Base-by-base conservation (phyloP, 2,329 filamentous ascomycete species). In the Epichloe bromicola region DNA sequence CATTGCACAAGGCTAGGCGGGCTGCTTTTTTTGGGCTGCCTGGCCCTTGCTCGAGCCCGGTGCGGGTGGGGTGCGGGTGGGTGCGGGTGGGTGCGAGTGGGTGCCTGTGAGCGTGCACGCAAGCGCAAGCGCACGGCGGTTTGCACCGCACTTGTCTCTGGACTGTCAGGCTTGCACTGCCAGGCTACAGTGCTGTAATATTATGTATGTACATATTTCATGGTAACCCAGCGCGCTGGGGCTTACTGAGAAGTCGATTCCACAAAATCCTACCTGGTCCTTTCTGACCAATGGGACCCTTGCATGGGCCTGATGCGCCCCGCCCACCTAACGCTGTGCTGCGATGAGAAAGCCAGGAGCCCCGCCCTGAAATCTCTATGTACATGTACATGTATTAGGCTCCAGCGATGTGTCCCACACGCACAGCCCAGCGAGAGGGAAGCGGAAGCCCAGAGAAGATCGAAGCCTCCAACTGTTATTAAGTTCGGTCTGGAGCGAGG, bases 251-350 rank as follows among this genome's bases (percentile, higher is more conserved):
- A 37, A 36, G 15, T n/a, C 6, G 47, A 49, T 34, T 49, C n/a
- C 47, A 12, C 17, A 43, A 15, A 26, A 20, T 40, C 30, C 45
- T 33, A 39, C 45, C 8, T 3, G 2, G n/a, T 15, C 15, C 17
- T 14, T 14, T 20, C 15, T 26, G 33, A 12, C 50, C 50, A 51
- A 51, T 51, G 40, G 34, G 3, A 11, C 8, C 26, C 8, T 10
- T 30, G 3, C 3, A 30, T 30, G 1, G 1, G 55, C 53, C 54
- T 62, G 55, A 50, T 53, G 46, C 51, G 56, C 55, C 58, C 58
- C 57, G 57, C 58, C 53, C 55, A 53, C 57, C 53, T 50, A 46
- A 58, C 56, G 58, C 57, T 58, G 23, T 26, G 23, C 2, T 26
- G 23, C 23, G 23, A 7, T 26, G 57, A 53, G 57, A 51, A 57